A percentile compares a stretch with the other conserved stretches of the same genome.
Conservation (phyloP, 2,329 filamentous ascomycete species). For the Epichloe sibirici region DNA sequence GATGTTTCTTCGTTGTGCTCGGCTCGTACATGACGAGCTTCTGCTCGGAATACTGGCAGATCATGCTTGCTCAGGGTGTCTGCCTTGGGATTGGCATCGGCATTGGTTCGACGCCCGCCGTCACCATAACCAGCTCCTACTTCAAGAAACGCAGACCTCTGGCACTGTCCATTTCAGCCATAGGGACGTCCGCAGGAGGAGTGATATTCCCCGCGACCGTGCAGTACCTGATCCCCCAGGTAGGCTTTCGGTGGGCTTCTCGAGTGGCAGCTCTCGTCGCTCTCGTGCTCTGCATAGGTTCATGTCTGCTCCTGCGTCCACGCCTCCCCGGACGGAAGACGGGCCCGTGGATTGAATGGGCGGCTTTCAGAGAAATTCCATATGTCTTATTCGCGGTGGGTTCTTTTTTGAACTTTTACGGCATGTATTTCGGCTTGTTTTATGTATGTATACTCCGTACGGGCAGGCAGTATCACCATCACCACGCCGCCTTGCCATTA, state of each 20-base stretch:
- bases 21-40: conserved; percentile 37
- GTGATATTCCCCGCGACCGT: conserved; percentile 45
- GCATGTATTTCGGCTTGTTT: conserved; percentile 27
- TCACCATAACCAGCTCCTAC: conserved; percentile 50
- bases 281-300: conserved; percentile 30
- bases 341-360: conserved; percentile 42
- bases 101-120: conserved; percentile 43
- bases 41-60: conserved; percentile 35
- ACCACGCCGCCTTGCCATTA: no score
- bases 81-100: conserved; percentile 41
- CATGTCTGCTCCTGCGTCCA: conserved; percentile 28
- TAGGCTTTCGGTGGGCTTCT: conserved; percentile 54
- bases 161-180: conserved; percentile 47
- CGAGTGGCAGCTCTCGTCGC: conserved; percentile 53
- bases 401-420: conserved; percentile 32
- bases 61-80: conserved; percentile 41
- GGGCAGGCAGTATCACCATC: no score
- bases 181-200: conserved; percentile 44
- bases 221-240: conserved; percentile 40
- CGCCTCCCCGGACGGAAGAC: conserved; percentile 34
- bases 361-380: conserved; percentile 42
- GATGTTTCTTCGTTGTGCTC: conserved; percentile 29
- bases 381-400: conserved; percentile 41
- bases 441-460: conserved; percentile 19
- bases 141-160: conserved; percentile 44